Evolutionary conservation across 306 rosid species (phyloP).

Genomic region (Luffa acutangula): DNA sequence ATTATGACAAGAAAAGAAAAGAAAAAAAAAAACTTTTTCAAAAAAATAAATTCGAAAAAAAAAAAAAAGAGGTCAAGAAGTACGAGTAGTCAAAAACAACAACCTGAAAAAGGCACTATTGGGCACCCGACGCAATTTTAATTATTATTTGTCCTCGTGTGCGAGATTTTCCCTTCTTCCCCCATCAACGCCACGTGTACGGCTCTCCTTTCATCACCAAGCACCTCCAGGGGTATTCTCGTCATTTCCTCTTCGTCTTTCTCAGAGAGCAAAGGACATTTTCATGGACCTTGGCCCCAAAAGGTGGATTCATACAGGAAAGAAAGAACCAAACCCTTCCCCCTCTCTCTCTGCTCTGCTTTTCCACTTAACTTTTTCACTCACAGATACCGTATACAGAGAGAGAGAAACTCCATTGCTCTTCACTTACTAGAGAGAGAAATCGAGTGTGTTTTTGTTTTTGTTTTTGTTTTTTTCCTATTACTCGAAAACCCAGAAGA

Average conservation of each 20-base stretch:
- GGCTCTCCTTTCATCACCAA: neutral
- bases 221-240: neutral
- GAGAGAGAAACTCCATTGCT: neutral
- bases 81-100: conserved; percentile 13
- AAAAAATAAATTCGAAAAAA: neutral
- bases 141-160: conserved; percentile 15
- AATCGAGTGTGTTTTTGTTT: neutral
- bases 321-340: conserved; percentile 1
- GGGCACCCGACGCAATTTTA: conserved; percentile 12
- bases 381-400: neutral
- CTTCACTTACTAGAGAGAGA: neutral
- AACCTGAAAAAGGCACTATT: conserved; percentile 11
- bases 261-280: conserved; percentile 4
- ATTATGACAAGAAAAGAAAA: neutral
- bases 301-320: neutral
- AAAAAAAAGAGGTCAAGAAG: neutral
- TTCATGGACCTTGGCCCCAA: conserved; percentile 11
- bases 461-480: neutral
- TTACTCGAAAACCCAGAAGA: neutral
- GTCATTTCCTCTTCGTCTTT: neutral
- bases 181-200: neutral
- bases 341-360: neutral
- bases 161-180: neutral
- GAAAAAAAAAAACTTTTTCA: neutral
- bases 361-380: neutral